phyloP scores from a whole-genome alignment of 1,284 basidiomycete genomes.

The Ganoderma lucidum region DNA sequence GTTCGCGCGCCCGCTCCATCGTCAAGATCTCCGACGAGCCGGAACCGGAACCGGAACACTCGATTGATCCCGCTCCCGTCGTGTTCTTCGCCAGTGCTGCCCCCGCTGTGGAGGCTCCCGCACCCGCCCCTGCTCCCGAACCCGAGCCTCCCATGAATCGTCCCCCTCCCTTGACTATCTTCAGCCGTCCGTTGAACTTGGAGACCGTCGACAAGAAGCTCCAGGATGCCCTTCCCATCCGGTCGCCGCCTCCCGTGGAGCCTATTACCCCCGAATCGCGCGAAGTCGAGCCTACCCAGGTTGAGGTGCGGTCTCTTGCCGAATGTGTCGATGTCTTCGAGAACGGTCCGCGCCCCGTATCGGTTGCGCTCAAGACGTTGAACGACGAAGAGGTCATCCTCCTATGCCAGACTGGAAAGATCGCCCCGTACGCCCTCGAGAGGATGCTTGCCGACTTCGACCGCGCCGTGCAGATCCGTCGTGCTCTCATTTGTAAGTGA shows the following conservation, averaged over 20 bases:
- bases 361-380: constrained; percentile 64
- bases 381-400: constrained; percentile 95
- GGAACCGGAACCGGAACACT: constrained; percentile 36
- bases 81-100: constrained; percentile 30
- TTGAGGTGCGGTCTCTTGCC: constrained; percentile 65
- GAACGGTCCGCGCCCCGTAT: constrained; percentile 77
- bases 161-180: constrained; percentile 32
- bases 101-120: constrained; percentile 25
- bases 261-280: constrained; percentile 30
- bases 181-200: constrained; percentile 42
- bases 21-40: constrained; percentile 35
- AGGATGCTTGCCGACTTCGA: constrained; percentile 91
- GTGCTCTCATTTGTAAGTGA: constrained; percentile 89
- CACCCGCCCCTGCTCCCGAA: constrained; percentile 19
- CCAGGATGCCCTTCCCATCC: constrained; percentile 38
- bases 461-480: constrained; percentile 87
- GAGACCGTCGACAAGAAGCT: constrained; percentile 47
- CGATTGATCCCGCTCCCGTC: constrained; percentile 21
- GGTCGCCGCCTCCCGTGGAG: constrained; percentile 32
- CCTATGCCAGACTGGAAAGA: constrained; percentile 91
- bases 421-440: constrained; percentile 93
- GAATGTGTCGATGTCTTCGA: constrained; percentile 90
- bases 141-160: constrained; percentile 34
- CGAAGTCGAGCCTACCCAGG: constrained; percentile 14
- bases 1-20: constrained; percentile 39